Evolutionary conservation across 2,329 filamentous ascomycete genomes (phyloP).

Genomic region (Trichophyton schoenleinii): DNA sequence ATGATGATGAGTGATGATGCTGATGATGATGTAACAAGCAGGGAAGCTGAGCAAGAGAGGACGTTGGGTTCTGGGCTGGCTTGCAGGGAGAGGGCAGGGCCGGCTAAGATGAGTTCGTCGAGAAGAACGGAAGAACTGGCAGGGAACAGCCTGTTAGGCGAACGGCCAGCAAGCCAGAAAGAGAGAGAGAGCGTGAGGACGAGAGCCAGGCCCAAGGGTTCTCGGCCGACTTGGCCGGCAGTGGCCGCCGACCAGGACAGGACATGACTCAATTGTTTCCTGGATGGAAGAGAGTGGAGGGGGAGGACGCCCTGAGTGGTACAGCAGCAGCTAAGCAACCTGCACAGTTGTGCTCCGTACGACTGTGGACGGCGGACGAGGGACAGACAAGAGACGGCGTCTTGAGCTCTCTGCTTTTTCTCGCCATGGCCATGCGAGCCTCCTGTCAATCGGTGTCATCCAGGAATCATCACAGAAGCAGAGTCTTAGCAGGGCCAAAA

Average conservation of each 20-base stretch:
- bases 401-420: neutral
- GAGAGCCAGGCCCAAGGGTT: neutral
- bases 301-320: neutral
- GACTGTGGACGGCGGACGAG: neutral
- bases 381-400: neutral
- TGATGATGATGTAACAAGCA: neutral
- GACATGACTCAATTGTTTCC: neutral
- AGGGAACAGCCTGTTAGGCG: neutral
- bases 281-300: neutral
- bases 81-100: constrained; percentile 1
- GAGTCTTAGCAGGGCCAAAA: neutral
- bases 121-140: neutral
- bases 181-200: neutral
- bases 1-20: no score
- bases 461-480: neutral
- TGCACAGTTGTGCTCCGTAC: neutral
- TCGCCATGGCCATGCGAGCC: neutral
- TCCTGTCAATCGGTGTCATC: neutral
- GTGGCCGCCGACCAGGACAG: neutral
- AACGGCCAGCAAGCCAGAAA: no score
- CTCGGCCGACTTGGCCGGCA: constrained; percentile 1
- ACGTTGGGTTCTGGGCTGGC: neutral
- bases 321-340: neutral
- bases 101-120: neutral
- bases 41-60: neutral